Evolutionary conservation across 2,329 filamentous ascomycete species (phyloP).

Genomic region (Tolypocladium cylindrosporum): DNA sequence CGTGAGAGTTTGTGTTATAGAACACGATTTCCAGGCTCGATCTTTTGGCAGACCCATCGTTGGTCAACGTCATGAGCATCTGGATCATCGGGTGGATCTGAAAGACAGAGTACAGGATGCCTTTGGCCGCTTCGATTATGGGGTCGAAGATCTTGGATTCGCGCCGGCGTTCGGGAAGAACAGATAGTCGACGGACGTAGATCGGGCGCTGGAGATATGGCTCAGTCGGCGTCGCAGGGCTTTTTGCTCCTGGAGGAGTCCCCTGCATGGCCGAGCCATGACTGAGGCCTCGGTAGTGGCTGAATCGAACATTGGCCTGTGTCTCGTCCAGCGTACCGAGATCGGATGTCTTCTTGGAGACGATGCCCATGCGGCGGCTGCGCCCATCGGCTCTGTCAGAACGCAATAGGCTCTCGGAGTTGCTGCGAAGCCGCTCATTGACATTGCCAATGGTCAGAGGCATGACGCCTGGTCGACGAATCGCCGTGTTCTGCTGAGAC

Average conservation of each 20-base stretch:
- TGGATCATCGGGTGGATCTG: slow-evolving; percentile 61
- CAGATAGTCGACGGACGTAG: slow-evolving; percentile 53
- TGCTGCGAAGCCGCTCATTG: slow-evolving; percentile 57
- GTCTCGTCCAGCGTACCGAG: slow-evolving; percentile 53
- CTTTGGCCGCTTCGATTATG: slow-evolving; percentile 54
- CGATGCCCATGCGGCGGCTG: slow-evolving; percentile 53
- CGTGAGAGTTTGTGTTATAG: slow-evolving; percentile 57
- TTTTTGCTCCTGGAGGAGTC: slow-evolving; percentile 31
- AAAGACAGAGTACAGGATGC: slow-evolving; percentile 56
- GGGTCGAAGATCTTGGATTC: slow-evolving; percentile 53
- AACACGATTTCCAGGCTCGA: slow-evolving; percentile 58
- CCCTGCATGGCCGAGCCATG: slow-evolving; percentile 60
- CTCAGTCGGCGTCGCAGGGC: slow-evolving; percentile 51
- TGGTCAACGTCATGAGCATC: slow-evolving; percentile 51
- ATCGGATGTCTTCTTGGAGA: slow-evolving; percentile 49
- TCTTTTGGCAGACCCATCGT: slow-evolving; percentile 48
- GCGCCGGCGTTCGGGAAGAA: slow-evolving; percentile 52
- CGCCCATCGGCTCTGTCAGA: slow-evolving; percentile 43
- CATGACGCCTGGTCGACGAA: slow-evolving; percentile 63
- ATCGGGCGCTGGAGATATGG: slow-evolving; percentile 46
- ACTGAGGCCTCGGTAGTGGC: slow-evolving; percentile 56
- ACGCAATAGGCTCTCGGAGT: slow-evolving; percentile 51
- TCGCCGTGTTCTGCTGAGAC: slow-evolving; percentile 55
- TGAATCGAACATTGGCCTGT: slow-evolving; percentile 53
- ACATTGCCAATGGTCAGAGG: slow-evolving; percentile 58